Base-by-base conservation (phyloP, 176 grass and related monocot species). In the Avena sativa region DNA sequence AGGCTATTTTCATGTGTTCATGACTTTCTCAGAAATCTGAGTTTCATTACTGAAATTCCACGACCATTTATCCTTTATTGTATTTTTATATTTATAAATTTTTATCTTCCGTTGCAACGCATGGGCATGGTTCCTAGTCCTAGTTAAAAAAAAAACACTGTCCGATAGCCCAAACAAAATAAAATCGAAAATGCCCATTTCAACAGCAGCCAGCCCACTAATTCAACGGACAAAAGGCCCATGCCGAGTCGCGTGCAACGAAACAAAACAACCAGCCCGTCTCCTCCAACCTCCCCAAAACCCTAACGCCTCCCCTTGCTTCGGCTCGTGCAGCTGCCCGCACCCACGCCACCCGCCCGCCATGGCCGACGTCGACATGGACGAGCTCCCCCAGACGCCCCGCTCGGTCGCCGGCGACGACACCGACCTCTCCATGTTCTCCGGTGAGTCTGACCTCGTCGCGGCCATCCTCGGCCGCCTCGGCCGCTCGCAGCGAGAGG, bases 281-380 rank as follows among this genome's bases (percentile, higher is more conserved):
- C 64, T 46, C 28, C 48, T 53, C 50, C 81, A 28, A 66, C 73
- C 16, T 58, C 67, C 48, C 20, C 20, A 75, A 91, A 91, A 84
- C 89, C 89, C 89, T 91, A 91, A 64, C 69, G 19, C 76, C 38
- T 60, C 70, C 36, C 12, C 32, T 13, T 36, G 17, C 48, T 9
- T 46, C 55, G 40, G 63, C 28, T 49, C 88, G 50, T 14, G 84
- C 84, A 32, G 62, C 84, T 55, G 4, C 62, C 74, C 84, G 16
- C 62, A 16, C 79, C 19, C 28, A 1, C 51, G 53, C 32, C 51
- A 56, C 38, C 74, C 74, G 64, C 51, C 25, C 67, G 2, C 85
- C 88, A 88, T 91, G 89, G 81, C 89, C 69, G 89, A 88, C 86
- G 77, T 77, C 89, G 82, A 88, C 79, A 83, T 89, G 85, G 38